Evolutionary conservation across 495 filamentous ascomycete species (phyloP), one percentile per base, ranked within the genome.

Genomic region (Hypoxylon intermedium): DNA sequence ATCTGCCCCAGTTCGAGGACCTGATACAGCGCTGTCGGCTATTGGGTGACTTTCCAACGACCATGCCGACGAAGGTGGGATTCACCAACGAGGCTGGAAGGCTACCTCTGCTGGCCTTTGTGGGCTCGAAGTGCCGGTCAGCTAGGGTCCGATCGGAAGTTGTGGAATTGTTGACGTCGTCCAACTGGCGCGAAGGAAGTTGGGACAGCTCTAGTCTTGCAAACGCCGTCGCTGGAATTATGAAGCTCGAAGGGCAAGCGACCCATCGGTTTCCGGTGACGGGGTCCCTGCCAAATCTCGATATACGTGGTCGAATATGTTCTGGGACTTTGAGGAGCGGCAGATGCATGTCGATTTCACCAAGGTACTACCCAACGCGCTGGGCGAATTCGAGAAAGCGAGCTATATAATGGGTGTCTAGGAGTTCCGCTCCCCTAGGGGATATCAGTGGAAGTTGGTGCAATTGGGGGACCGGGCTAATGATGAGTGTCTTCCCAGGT

Each of bases 301-400:
- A 2, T 68, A 65, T 44, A 49, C 34, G 30, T 68, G 65, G 61
- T 53, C 65, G 9, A 68, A 68, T 24, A 50, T 60, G 31, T 65
- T 60, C 47, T 68, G 65, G 65, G 61, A 68, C 43, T 57, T 65
- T 33, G 65, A 68, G 34, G 58, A 31, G 36, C 56, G 48, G 37
- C 48, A 51, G 36, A 68, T 65, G 61, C 47, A 57, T 2, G 53
- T 65, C 24, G 52, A 68, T 48, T 65, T 58, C 21, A 65, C 60
- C 21, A 65, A 65, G 36, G 31, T 64, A 2, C 43, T 65, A 15
- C 65, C 61, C 2, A 33, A 65, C 23, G 43, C 20, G 1, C 11
- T 58, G 6, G 63, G 63, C 26, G 48, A 77, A 68, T 76, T 79
- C 44, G 73, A 77, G 42, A 78, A 72, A 56, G 78, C 79, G 70